phyloP scores from a whole-genome alignment of 2,329 filamentous ascomycete species.

The Fusarium sp. region DNA sequence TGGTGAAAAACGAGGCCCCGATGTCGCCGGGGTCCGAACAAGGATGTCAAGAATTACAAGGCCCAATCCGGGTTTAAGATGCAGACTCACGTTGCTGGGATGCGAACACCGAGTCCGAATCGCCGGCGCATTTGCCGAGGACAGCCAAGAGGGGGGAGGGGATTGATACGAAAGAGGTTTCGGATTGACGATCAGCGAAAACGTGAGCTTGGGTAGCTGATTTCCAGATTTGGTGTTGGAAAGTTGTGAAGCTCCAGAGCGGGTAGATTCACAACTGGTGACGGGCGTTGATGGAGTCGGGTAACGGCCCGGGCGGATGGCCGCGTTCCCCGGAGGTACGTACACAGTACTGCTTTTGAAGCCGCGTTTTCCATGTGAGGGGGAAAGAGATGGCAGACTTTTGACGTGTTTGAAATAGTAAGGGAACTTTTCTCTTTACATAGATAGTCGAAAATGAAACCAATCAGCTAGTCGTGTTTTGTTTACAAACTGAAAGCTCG shows the following conservation, averaged over 20 bases:
- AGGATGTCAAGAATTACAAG: constrained; percentile 15
- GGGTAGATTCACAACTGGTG: constrained; percentile 22
- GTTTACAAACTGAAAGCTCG: constrained; percentile 17
- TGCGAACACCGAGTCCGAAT: constrained; percentile 31
- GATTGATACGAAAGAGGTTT: background rate
- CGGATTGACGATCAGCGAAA: constrained; percentile 23
- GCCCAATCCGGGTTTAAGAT: constrained; percentile 22
- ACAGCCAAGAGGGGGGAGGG: constrained; percentile 4
- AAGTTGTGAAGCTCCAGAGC: constrained; percentile 31
- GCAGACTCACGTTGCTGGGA: constrained; percentile 5
- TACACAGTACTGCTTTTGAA: constrained; percentile 15
- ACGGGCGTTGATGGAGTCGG: constrained; percentile 28
- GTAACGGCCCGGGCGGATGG: constrained; percentile 21
- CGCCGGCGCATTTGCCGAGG: constrained; percentile 39
- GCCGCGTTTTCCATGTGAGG: constrained; percentile 3
- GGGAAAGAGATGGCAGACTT: background rate
- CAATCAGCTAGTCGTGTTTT: constrained; percentile 13
- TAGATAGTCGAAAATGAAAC: constrained; percentile 8
- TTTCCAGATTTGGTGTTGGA: constrained; percentile 24
- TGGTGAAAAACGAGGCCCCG: constrained; percentile 28
- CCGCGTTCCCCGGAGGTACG: constrained; percentile 31
- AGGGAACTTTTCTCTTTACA: background rate
- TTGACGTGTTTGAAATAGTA: background rate
- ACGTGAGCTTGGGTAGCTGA: constrained; percentile 23
- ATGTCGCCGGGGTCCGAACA: constrained; percentile 24